These are phyloP conservation scores for Oryza australiensis DNA, from an alignment of 176 grass and related monocot species.

Conservation along the genomic window DNA sequence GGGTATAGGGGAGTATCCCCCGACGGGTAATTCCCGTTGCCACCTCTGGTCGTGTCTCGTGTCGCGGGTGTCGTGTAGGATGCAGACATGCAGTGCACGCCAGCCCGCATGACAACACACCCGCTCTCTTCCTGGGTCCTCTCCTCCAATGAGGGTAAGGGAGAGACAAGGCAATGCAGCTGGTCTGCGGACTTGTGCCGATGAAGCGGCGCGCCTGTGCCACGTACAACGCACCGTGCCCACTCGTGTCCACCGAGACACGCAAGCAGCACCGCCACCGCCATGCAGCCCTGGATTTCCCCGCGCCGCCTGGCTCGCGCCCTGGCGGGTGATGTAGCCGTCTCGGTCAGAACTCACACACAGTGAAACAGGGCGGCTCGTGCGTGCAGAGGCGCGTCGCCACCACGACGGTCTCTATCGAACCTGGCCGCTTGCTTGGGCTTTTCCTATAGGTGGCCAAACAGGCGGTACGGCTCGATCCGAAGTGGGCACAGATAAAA, in stretches of 20 bases:
- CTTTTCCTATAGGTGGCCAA: too few species aligned
- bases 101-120: too few species aligned
- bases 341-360: neutral
- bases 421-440: neutral
- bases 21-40: too few species aligned
- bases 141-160: neutral
- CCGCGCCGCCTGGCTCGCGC: too few species aligned
- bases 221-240: neutral
- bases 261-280: too few species aligned
- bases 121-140: neutral
- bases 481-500: too few species aligned
- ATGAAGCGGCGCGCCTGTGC: neutral
- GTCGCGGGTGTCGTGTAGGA: too few species aligned
- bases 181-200: too few species aligned
- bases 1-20: too few species aligned
- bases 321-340: neutral
- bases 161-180: neutral
- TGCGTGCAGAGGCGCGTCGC: neutral
- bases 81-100: neutral
- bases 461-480: too few species aligned
- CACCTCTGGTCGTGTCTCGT: too few species aligned
- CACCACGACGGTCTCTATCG: neutral
- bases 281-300: too few species aligned
- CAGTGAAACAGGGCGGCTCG: neutral
- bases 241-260: neutral